Evolutionary conservation across 768 basidiomycete species (phyloP).

Genomic region (Pisolithus albus): DNA sequence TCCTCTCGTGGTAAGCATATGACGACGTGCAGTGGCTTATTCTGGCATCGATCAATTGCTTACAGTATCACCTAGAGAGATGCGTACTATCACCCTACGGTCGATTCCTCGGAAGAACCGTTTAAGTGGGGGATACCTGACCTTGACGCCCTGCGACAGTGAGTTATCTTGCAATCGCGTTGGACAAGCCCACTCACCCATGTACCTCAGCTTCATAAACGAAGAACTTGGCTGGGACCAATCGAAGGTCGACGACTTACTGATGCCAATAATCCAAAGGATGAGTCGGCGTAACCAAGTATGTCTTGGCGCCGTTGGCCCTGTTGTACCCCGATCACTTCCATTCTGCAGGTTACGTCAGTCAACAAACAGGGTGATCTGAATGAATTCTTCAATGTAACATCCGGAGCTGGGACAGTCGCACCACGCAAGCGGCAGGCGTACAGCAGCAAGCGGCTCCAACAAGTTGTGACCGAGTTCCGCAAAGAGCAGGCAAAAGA

Average conservation of each 20-base stretch:
- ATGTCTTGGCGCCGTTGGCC: conserved; percentile 8
- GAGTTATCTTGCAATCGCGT: conserved; percentile 21
- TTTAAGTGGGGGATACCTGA: conserved; percentile 99
- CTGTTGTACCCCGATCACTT: conserved; percentile 1
- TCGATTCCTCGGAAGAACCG: conserved; percentile 86
- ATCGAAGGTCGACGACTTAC: conserved; percentile 78
- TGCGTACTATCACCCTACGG: conserved; percentile 87
- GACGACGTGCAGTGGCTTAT: background rate
- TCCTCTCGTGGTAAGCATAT: conserved; percentile 66
- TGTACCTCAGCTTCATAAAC: conserved; percentile 49
- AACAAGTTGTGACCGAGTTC: conserved; percentile 80
- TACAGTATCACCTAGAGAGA: conserved; percentile 51
- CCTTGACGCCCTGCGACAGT: conserved; percentile 84
- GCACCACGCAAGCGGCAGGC: conserved; percentile 77
- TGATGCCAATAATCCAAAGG: conserved; percentile 88
- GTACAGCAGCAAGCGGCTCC: conserved; percentile 80
- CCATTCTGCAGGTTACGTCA: conserved; percentile 41
- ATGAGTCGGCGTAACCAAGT: conserved; percentile 80
- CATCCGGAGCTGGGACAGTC: conserved; percentile 56
- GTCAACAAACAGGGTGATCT: conserved; percentile 75
- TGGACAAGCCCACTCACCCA: conserved; percentile 10
- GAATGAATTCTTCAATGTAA: conserved; percentile 66
- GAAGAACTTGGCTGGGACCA: conserved; percentile 80
- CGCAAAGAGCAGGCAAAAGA: conserved; percentile 39
- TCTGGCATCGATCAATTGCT: background rate